These are phyloP conservation scores for Typha latifolia DNA, from an alignment of 176 grass and related monocot species.

Conservation along the genomic window DNA sequence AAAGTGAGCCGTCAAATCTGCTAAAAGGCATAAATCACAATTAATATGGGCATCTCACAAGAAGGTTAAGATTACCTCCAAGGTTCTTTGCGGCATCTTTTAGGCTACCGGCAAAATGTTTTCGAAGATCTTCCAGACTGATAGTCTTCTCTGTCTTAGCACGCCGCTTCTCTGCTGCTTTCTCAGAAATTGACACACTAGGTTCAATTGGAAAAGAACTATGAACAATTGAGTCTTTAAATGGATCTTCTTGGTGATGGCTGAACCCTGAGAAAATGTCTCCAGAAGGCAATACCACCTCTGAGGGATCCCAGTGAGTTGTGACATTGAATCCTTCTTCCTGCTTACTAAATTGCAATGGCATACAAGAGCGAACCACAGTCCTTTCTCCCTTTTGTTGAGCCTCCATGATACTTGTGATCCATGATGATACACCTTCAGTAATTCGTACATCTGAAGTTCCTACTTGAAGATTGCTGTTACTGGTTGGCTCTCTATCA, in stretches of 20 bases:
- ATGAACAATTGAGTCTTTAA: conserved; percentile 25
- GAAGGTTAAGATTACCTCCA: conserved; percentile 52
- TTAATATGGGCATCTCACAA: not conserved
- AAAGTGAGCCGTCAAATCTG: not conserved
- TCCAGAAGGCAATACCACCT: conserved; percentile 23
- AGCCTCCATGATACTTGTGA: conserved; percentile 41
- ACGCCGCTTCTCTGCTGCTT: conserved; percentile 50
- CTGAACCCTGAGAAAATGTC: conserved; percentile 40
- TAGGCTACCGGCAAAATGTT: conserved; percentile 93
- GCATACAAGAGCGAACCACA: conserved; percentile 18
- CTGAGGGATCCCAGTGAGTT: conserved; percentile 34
- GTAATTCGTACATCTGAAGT: conserved; percentile 20
- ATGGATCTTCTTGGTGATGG: conserved; percentile 28
- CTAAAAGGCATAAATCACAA: not conserved
- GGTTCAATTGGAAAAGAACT: conserved; percentile 23
- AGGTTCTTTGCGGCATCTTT: conserved; percentile 96
- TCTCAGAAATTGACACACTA: conserved; percentile 31
- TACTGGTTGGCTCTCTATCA: conserved; percentile 21
- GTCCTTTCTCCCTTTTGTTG: conserved; percentile 30
- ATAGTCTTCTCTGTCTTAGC: conserved; percentile 75
- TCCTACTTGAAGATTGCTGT: conserved; percentile 22
- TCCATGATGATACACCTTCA: conserved; percentile 42
- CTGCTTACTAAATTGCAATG: conserved; percentile 41
- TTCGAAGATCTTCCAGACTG: conserved; percentile 65
- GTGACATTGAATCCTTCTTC: conserved; percentile 67